Percentiles rank a stretch among this genome's conserved stretches.
Evolutionary conservation across 768 basidiomycete genomes (phyloP).

Genomic region (Amanita muscaria): DNA sequence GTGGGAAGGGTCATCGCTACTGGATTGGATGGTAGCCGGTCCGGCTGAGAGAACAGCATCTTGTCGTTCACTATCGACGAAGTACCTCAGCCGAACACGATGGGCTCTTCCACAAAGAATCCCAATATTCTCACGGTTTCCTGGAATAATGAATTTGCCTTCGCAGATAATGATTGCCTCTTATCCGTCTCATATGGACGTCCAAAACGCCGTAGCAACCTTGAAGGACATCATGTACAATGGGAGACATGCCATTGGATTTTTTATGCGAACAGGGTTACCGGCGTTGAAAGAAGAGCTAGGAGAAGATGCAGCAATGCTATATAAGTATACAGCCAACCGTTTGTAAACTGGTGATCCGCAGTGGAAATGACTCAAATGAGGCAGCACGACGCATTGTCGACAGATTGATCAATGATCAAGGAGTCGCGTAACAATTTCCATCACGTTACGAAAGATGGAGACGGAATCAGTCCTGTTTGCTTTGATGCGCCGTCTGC

Average conservation of each 20-base stretch:
- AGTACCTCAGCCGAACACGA: constrained; percentile 25
- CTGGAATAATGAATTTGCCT: constrained; percentile 45
- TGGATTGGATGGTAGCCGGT: constrained; percentile 25
- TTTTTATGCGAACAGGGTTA: constrained; percentile 43
- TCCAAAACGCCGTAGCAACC: no score
- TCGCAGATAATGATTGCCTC: no score
- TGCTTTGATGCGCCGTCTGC: neutral
- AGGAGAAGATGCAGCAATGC: no score
- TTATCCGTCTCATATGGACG: no score
- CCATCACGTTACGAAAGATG: neutral
- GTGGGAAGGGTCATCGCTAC: neutral
- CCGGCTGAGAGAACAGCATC: constrained; percentile 26
- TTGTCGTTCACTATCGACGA: constrained; percentile 8
- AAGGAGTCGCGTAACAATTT: constrained; percentile 23
- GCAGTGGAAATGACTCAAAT: constrained; percentile 47
- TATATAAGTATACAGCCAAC: no score
- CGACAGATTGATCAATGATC: constrained; percentile 33
- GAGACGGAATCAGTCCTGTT: neutral
- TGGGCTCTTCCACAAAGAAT: no score
- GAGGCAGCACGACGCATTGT: constrained; percentile 38
- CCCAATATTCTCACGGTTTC: constrained; percentile 36
- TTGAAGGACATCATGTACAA: constrained; percentile 23
- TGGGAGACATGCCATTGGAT: constrained; percentile 35
- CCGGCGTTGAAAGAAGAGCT: constrained; percentile 42
- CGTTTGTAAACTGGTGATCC: no score